Percentiles rank a stretch among this genome's conserved stretches.
Conservation (phyloP, 2,329 filamentous ascomycete genomes). For the Hypoxylon sp. region DNA sequence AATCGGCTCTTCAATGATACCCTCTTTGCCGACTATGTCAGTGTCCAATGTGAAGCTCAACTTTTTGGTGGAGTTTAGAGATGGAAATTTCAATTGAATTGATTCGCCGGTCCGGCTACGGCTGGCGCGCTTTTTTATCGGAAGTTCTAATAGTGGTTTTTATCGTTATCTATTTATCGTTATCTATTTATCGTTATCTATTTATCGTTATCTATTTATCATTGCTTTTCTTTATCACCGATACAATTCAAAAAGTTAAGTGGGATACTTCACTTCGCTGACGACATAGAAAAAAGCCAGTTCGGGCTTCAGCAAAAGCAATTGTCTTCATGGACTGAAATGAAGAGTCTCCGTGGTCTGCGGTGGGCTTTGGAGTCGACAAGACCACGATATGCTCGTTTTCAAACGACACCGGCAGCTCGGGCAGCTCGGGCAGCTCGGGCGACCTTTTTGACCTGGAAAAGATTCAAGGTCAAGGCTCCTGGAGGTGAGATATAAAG, state of each 20-base stretch:
- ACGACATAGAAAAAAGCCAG: conserved; percentile 32
- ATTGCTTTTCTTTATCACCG: neutral
- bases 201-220: conserved; percentile 17
- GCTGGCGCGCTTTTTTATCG: neutral
- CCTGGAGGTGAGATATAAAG: conserved; percentile 26
- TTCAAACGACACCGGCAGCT: conserved; percentile 14
- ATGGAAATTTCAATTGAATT: conserved; percentile 34
- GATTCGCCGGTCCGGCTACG: conserved; percentile 22
- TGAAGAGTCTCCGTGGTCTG: conserved; percentile 52
- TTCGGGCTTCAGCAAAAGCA: conserved; percentile 25
- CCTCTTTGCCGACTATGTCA: conserved; percentile 9
- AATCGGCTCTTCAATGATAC: conserved; percentile 14
- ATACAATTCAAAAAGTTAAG: conserved; percentile 1
- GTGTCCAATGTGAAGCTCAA: conserved; percentile 16
- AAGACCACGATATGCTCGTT: conserved; percentile 39
- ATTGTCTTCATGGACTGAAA: conserved; percentile 52
- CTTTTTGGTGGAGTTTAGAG: conserved; percentile 31
- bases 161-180: conserved; percentile 28
- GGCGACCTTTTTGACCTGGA: conserved; percentile 26
- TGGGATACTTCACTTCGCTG: conserved; percentile 11
- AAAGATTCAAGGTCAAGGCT: conserved; percentile 16
- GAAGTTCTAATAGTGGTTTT: neutral
- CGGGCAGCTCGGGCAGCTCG: conserved; percentile 13
- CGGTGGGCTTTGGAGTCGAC: conserved; percentile 44
- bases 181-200: conserved; percentile 18